Base-by-base conservation (phyloP, 306 rosid genomes). In the Mimosa pudica region DNA sequence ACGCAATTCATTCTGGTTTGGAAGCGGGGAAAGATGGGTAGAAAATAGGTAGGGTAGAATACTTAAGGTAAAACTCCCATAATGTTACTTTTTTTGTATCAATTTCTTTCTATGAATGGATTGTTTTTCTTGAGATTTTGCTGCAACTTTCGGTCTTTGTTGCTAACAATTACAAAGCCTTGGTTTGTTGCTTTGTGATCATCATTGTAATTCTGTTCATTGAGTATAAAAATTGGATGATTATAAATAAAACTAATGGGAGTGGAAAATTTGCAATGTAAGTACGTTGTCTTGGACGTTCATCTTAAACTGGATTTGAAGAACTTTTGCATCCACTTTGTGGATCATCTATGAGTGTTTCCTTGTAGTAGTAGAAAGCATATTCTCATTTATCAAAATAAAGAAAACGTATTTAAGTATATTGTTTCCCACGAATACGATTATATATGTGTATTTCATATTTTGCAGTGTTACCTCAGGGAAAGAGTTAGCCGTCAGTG, bases 401-500 rank as follows among this genome's bases (percentile, higher is more conserved):
- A 5, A 52, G 1, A 13, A 2, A 47, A 75, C 58, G 45, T 73
- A 36, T 42, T 46, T 8, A 73, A 24, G 68, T 35, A 24, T 49
- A 18, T 6, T 13, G 7, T 71, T 33, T 46, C 54, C 36, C 20
- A 38, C 52, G 10, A 32, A 63, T 46, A 8, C 71, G 18, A 77
- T 48, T n/a, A 46, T 70, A 70, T 54, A 17, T 12, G 20, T 44
- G 20, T 44, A 62, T 70, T 36, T 16, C 20, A 5, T 77, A 35
- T 67, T 20, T 71, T 85, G 83, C 91, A 92, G 97, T 68, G 89
- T 86, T 82, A 73, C 79, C 86, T 84, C 95, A 3, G 93, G 91
- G 76, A 91, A 87, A 74, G 97, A 88, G 86, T 79, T 93, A 73
- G 92, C 99, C 8, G 88, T 95, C 16, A 91, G 88, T 78, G 99